Conservation (phyloP, 2,329 filamentous ascomycete genomes). For the Amylocarpus encephaloides region DNA sequence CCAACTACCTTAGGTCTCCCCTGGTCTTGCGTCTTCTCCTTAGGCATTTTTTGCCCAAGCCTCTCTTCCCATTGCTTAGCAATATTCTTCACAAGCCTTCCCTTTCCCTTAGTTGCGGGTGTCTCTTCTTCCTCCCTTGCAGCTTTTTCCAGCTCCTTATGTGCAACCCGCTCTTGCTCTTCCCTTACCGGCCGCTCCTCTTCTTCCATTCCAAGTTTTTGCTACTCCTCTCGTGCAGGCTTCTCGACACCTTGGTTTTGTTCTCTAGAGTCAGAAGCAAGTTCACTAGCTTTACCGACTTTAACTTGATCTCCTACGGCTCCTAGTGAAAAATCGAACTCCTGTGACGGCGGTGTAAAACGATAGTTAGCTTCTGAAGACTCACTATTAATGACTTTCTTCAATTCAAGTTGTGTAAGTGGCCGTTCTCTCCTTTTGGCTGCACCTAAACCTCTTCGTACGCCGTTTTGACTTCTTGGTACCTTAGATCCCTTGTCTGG, state of each 20-base stretch:
- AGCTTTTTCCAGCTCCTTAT: background rate
- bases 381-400: conserved; percentile 13
- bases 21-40: conserved; percentile 7
- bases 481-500: conserved; percentile 11
- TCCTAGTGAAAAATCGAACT: conserved; percentile 11
- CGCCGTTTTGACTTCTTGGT: conserved; percentile 10
- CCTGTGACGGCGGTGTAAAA: conserved; percentile 10
- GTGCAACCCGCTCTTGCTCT: conserved; percentile 3
- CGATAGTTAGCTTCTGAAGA: conserved; percentile 12
- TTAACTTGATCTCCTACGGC: conserved; percentile 6
- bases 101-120: conserved; percentile 3
- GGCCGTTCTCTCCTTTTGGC: conserved; percentile 12
- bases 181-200: background rate
- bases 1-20: conserved; percentile 4
- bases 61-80: conserved; percentile 12
- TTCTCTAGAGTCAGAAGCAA: conserved; percentile 10
- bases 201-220: too few species aligned
- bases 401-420: conserved; percentile 14
- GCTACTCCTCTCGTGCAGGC: background rate
- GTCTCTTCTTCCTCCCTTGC: conserved; percentile 1
- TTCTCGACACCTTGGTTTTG: conserved; percentile 7
- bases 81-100: conserved; percentile 8
- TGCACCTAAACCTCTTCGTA: conserved; percentile 9
- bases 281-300: conserved; percentile 9
- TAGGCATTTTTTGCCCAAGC: conserved; percentile 8